Percentiles rank a stretch among this genome's conserved stretches.
phyloP scores from a whole-genome alignment of 768 basidiomycete genomes.

The Tremella yokohamensis region DNA sequence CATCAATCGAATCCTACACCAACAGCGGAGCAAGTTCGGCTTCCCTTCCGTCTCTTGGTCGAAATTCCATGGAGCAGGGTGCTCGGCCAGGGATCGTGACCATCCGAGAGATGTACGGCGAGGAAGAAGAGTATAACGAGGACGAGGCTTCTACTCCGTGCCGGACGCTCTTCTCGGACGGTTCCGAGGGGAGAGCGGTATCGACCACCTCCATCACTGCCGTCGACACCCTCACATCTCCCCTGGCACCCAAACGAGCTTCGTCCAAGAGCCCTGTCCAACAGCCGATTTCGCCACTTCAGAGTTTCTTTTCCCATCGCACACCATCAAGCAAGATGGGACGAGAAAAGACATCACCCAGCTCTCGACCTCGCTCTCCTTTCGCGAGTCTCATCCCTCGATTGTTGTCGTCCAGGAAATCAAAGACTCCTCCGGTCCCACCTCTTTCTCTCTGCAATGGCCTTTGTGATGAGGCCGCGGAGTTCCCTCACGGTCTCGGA shows the following conservation, averaged over 20 bases:
- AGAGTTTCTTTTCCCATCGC: neutral
- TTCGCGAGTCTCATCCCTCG: slow-evolving; percentile 29
- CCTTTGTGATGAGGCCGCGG: neutral
- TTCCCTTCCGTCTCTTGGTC: slow-evolving; percentile 25
- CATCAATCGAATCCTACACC: slow-evolving; percentile 35
- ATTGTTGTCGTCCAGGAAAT: slow-evolving; percentile 29
- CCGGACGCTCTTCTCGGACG: slow-evolving; percentile 22
- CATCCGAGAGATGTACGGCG: slow-evolving; percentile 17
- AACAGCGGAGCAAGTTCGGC: slow-evolving; percentile 35
- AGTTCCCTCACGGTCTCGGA: slow-evolving; percentile 20
- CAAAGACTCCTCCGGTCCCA: neutral
- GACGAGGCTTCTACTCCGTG: slow-evolving; percentile 23
- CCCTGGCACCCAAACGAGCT: neutral
- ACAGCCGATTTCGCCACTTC: neutral
- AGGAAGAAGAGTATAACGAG: slow-evolving; percentile 24
- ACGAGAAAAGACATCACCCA: slow-evolving; percentile 4
- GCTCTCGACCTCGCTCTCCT: slow-evolving; percentile 13
- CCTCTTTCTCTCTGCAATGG: neutral
- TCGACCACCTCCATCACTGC: slow-evolving; percentile 19
- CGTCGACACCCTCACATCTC: slow-evolving; percentile 6
- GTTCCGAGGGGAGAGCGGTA: slow-evolving; percentile 1
- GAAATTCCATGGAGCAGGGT: slow-evolving; percentile 34
- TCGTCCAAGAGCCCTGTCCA: neutral
- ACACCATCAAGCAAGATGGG: neutral
- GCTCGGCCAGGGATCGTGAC: slow-evolving; percentile 27